These are phyloP conservation scores for Chrysanthemum seticuspe DNA, from an alignment of 129 eudicot species.

Conservation along the genomic window DNA sequence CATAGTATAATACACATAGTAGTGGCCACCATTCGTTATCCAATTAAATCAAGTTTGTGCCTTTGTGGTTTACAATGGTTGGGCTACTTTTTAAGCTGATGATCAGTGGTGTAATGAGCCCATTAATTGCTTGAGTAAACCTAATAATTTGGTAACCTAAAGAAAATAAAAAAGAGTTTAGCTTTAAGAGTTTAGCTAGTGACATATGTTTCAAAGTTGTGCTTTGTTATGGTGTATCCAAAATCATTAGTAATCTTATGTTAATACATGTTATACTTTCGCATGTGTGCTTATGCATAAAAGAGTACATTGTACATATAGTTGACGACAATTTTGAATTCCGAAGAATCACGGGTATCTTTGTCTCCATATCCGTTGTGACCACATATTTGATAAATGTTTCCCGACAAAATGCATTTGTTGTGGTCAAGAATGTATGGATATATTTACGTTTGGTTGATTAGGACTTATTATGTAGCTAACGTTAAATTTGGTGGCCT, in stretches of 20 bases:
- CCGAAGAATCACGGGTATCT: neutral
- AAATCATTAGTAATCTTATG: neutral
- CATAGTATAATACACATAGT: conserved; percentile 23
- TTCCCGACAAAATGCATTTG: neutral
- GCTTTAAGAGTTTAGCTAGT: too few relatives aligned
- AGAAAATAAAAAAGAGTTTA: too few relatives aligned
- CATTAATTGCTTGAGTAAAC: neutral
- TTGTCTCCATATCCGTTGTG: neutral
- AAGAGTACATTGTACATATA: neutral
- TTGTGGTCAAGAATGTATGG: too few relatives aligned
- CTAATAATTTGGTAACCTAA: neutral
- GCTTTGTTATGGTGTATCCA: neutral
- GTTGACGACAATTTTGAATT: neutral
- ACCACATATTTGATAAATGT: neutral
- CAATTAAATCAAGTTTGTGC: conserved; percentile 11
- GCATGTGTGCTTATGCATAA: neutral
- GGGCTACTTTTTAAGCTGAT: conserved; percentile 21
- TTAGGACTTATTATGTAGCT: neutral
- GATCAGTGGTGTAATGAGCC: conserved; percentile 17
- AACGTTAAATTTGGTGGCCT: neutral
- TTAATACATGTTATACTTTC: neutral
- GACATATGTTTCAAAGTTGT: neutral
- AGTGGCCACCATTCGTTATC: conserved; percentile 19
- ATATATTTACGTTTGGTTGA: neutral
- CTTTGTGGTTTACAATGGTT: conserved; percentile 15